Conservation (phyloP, 768 basidiomycete genomes). For the Gloeopeniophorella convolvens region DNA sequence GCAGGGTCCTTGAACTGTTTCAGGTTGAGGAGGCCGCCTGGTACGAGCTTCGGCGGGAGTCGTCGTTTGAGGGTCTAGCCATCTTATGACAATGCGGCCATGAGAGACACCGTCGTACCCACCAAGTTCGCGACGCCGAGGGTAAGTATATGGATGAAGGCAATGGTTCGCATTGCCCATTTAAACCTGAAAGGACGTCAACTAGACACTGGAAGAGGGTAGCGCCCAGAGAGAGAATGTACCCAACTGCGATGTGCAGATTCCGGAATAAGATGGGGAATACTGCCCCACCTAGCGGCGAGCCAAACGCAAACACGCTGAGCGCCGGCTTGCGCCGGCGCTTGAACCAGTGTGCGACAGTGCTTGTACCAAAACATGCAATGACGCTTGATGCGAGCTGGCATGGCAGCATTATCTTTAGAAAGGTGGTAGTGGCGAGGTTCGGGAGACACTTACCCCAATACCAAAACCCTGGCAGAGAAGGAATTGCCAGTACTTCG, state of each 20-base stretch:
- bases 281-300: slow-evolving; percentile 60
- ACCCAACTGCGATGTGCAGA: slow-evolving; percentile 51
- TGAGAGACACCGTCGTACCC: background rate
- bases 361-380: slow-evolving; percentile 52
- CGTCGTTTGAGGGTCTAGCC: slow-evolving; percentile 33
- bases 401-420: background rate
- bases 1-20: slow-evolving; percentile 41
- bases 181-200: slow-evolving; percentile 43
- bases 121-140: slow-evolving; percentile 52
- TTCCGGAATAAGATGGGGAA: slow-evolving; percentile 57
- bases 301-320: slow-evolving; percentile 58
- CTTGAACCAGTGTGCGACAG: slow-evolving; percentile 70
- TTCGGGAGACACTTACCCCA: slow-evolving; percentile 43
- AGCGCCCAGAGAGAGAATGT: too few species aligned
- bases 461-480: slow-evolving; percentile 63
- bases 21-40: slow-evolving; percentile 59
- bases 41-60: slow-evolving; percentile 44
- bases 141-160: slow-evolving; percentile 48
- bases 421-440: background rate
- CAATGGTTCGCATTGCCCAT: slow-evolving; percentile 70
- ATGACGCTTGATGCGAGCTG: slow-evolving; percentile 40
- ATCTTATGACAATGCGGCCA: slow-evolving; percentile 13
- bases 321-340: slow-evolving; percentile 47
- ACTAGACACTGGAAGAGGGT: too few species aligned
- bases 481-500: slow-evolving; percentile 68